Evolutionary conservation across 2,329 filamentous ascomycete genomes (phyloP).

Genomic region (Aspergillus carbonarius): DNA sequence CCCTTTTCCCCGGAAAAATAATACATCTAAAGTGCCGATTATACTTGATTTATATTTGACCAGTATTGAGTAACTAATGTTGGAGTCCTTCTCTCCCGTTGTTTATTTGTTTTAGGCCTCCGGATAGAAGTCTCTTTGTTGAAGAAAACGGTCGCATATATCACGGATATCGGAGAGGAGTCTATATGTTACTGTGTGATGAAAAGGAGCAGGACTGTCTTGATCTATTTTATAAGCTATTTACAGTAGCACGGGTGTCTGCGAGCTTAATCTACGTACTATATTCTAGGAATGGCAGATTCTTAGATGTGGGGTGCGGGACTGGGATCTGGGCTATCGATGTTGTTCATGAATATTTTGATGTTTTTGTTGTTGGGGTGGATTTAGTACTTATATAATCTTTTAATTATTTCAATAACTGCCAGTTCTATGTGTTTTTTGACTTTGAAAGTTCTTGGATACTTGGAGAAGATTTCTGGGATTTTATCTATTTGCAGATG

Average conservation of each 20-base stretch:
- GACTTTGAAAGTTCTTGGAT: constrained; percentile 79
- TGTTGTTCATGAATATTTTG: constrained; percentile 67
- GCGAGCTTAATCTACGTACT: constrained; percentile 46
- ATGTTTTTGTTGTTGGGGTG: constrained; percentile 60
- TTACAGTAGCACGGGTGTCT: constrained; percentile 54
- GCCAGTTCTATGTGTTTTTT: constrained; percentile 64
- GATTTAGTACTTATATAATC: constrained; percentile 65
- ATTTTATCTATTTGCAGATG: constrained; percentile 80
- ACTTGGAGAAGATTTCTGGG: constrained; percentile 66
- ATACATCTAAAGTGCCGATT: neutral
- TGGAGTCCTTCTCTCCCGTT: neutral
- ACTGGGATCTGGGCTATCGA: constrained; percentile 91
- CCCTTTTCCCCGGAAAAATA: neutral
- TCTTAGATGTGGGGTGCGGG: constrained; percentile 73
- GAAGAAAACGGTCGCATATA: neutral
- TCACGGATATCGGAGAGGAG: neutral
- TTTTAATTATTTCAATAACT: constrained; percentile 67
- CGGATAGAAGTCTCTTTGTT: neutral
- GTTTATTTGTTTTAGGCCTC: neutral
- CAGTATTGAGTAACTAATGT: neutral
- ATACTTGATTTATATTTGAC: neutral
- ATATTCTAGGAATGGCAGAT: constrained; percentile 45
- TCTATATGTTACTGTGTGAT: neutral
- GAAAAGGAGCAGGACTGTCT: neutral
- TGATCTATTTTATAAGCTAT: neutral